Evolutionary conservation across 1,284 basidiomycete genomes (phyloP), one percentile per base, ranked within the genome.

Genomic region (Xanthoconium separans): DNA sequence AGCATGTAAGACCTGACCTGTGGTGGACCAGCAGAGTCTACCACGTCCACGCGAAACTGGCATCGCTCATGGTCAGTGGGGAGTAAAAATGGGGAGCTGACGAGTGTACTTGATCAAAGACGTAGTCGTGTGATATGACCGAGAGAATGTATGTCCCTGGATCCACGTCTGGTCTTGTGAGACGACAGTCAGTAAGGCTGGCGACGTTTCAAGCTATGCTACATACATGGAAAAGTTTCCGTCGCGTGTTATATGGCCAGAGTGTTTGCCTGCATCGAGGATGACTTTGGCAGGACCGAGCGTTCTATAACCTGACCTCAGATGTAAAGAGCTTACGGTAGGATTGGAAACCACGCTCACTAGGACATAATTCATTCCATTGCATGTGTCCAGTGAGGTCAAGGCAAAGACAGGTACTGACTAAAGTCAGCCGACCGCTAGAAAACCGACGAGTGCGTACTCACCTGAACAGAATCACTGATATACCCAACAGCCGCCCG

Each of bases 151-250:
- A 88, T 13, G 79, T 82, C 37, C 89, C 89, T 13, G 73, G 66
- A 29, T 78, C 75, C 42, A 90, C 84, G 60, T 83, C 77, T 45
- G 80, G 78, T 71, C 89, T 90, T 57, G 47, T 50, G 44, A 37
- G 37, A 49, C 58, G 46, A 48, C 50, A 48, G 63, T 59, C 47
- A 59, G 55, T 37, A 34, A 49, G 47, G 41, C 45, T 30, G 33
- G n/a, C 9, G 30, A 51, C 33, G 36, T 18, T 47, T 37, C 37
- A 50, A 55, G 44, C 70, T 78, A 58, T 61, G 85, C 88, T 87
- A 88, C 88, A 91, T 87, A 89, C 88, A 91, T 88, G 31, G 73
- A 68, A 65, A 91, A 91, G 46, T 70, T 73, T 37, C 89, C 88
- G 61, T 81, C 73, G 31, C 70, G 72, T 22, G 76, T 77, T 44